These are phyloP conservation scores for Trichoderma citrinoviride DNA, from an alignment of 2,329 filamentous ascomycete genomes.

Conservation along the genomic window DNA sequence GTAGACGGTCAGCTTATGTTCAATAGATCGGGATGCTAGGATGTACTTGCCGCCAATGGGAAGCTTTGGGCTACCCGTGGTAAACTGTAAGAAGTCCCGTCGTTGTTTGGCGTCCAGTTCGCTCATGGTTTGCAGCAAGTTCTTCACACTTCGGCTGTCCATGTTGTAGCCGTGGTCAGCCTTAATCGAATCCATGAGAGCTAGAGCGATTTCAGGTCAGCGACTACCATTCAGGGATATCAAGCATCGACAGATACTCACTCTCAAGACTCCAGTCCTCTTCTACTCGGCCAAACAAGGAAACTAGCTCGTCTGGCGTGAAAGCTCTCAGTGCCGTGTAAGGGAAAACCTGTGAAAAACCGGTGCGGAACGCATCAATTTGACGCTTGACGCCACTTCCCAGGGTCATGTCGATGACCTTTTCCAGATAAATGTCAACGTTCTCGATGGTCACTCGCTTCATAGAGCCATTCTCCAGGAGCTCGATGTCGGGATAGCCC, in stretches of 20 bases:
- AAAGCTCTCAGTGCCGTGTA: slow-evolving; percentile 91
- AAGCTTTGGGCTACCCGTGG: slow-evolving; percentile 95
- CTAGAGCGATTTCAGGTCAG: slow-evolving; percentile 43
- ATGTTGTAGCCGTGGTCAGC: slow-evolving; percentile 98
- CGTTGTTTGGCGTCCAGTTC: slow-evolving; percentile 71
- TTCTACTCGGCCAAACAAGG: slow-evolving; percentile 86
- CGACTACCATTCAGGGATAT: too few relatives aligned
- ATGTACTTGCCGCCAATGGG: slow-evolving; percentile 79
- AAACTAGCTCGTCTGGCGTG: slow-evolving; percentile 90
- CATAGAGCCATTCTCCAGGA: slow-evolving; percentile 72
- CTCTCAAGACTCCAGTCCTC: slow-evolving; percentile 98
- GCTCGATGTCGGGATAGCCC: slow-evolving; percentile 82
- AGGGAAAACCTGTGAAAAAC: slow-evolving; percentile 95
- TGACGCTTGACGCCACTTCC: slow-evolving; percentile 85
- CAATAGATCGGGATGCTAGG: slow-evolving; percentile 23
- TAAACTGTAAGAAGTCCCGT: slow-evolving; percentile 94
- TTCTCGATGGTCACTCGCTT: slow-evolving; percentile 82
- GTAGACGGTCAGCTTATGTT: slow-evolving; percentile 33
- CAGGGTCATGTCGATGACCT: slow-evolving; percentile 86
- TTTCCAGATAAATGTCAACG: slow-evolving; percentile 83
- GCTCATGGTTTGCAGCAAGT: slow-evolving; percentile 92
- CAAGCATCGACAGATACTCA: slow-evolving; percentile 48
- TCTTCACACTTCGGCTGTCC: slow-evolving; percentile 93
- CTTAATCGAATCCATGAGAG: slow-evolving; percentile 97
- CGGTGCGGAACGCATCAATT: slow-evolving; percentile 83